Conservation (phyloP, 192 early-diverging fungal species). For the Mortierella claussenii region DNA sequence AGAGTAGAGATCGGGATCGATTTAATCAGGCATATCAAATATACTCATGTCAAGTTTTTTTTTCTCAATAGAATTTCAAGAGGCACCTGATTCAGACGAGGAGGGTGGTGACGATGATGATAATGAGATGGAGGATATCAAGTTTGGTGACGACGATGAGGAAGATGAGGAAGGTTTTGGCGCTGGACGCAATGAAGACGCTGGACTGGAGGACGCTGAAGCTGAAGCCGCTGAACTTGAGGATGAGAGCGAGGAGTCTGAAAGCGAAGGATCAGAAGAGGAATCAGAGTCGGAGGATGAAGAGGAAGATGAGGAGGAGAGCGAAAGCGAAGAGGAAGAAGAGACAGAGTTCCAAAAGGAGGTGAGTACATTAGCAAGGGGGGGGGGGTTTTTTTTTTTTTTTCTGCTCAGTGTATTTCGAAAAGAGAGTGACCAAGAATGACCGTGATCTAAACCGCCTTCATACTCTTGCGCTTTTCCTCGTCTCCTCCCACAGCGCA, state of each 20-base stretch:
- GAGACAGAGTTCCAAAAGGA: conserved; percentile 60
- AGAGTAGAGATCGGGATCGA: no score
- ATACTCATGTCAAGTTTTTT: no score
- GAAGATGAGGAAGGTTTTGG: conserved; percentile 54
- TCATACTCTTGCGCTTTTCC: neutral
- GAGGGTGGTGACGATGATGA: conserved; percentile 34
- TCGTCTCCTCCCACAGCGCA: conserved; percentile 52
- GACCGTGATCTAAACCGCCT: neutral
- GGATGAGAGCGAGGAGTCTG: conserved; percentile 42
- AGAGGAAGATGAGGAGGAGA: conserved; percentile 59
- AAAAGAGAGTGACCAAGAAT: no score
- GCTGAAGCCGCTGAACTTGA: conserved; percentile 44
- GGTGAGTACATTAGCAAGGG: conserved; percentile 20
- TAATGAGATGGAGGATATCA: conserved; percentile 37
- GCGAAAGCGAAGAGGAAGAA: conserved; percentile 55
- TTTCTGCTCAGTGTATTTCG: no score
- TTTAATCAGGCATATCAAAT: no score
- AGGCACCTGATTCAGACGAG: conserved; percentile 46
- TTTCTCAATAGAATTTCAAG: conserved; percentile 35
- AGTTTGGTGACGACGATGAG: conserved; percentile 42
- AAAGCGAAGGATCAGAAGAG: conserved; percentile 41
- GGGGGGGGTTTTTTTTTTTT: neutral
- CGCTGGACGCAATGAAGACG: conserved; percentile 45
- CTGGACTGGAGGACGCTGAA: conserved; percentile 38
- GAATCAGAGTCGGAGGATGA: conserved; percentile 49